These are phyloP conservation scores for Trypanosoma melophagium DNA, from an alignment of 208 protist genomes.

Conservation along the genomic window DNA sequence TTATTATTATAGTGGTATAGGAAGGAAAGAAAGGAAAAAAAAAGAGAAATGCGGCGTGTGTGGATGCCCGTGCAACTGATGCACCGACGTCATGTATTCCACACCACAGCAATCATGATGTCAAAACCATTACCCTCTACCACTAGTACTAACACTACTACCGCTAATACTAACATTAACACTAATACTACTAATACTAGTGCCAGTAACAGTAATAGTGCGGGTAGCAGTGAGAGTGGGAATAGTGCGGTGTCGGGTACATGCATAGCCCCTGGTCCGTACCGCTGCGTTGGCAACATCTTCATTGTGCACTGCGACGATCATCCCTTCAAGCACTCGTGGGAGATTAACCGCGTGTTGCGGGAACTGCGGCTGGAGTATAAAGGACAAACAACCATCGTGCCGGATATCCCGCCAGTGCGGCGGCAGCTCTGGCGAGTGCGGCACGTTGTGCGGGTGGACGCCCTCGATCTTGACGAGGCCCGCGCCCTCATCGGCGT, in stretches of 20 bases:
- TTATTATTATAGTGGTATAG: not conserved
- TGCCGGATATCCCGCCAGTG: constrained; percentile 74
- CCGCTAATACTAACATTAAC: not conserved
- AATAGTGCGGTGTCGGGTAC: constrained; percentile 2
- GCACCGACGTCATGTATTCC: constrained; percentile 6
- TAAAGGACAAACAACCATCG: constrained; percentile 75
- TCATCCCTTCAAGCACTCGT: constrained; percentile 83
- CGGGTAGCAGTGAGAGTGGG: not conserved
- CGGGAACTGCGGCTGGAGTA: constrained; percentile 84
- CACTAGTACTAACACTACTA: not conserved
- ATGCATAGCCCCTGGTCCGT: constrained; percentile 47
- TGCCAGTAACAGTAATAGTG: not conserved
- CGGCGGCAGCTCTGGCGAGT: constrained; percentile 78
- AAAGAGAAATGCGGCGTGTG: constrained; percentile 14
- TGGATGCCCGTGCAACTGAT: constrained; percentile 3
- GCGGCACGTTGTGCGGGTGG: constrained; percentile 72
- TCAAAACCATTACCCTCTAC: not conserved
- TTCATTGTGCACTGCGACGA: constrained; percentile 84
- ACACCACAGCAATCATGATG: not conserved
- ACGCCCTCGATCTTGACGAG: constrained; percentile 81
- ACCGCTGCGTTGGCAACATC: constrained; percentile 77
- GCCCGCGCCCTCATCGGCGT: constrained; percentile 75
- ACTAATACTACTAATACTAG: no score
- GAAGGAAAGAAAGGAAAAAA: no score
- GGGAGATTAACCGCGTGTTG: constrained; percentile 84